These are phyloP conservation scores for Passiflora organensis DNA, from an alignment of 345 rosid species.

Conservation along the genomic window DNA sequence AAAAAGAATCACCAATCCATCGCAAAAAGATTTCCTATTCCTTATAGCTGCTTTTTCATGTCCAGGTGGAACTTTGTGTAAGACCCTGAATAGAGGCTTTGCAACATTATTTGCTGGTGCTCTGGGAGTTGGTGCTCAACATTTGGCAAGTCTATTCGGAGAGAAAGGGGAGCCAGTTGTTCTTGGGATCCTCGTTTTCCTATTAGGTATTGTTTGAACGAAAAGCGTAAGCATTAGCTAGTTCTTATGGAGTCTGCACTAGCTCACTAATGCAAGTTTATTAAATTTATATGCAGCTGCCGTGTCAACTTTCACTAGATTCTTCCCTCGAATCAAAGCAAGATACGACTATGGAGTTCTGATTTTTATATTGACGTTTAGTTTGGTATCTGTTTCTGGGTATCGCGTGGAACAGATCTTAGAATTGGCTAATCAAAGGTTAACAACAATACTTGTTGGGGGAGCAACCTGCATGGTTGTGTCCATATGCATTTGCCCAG, in stretches of 20 bases:
- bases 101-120: constrained; percentile 24
- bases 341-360: constrained; percentile 38
- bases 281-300: constrained; percentile 22
- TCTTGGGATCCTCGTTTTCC: constrained; percentile 19
- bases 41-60: background rate
- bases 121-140: constrained; percentile 22
- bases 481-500: constrained; percentile 21
- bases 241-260: too few relatives aligned
- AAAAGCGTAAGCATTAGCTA: too few relatives aligned
- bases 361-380: constrained; percentile 33
- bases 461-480: constrained; percentile 24
- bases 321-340: constrained; percentile 35
- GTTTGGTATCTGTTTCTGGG: constrained; percentile 30
- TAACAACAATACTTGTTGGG: constrained; percentile 20
- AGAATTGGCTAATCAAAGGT: constrained; percentile 15
- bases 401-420: constrained; percentile 17
- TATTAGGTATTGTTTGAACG: constrained; percentile 21
- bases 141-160: constrained; percentile 20
- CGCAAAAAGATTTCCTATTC: background rate
- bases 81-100: constrained; percentile 21
- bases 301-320: constrained; percentile 25
- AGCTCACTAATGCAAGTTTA: too few relatives aligned
- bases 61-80: constrained; percentile 26
- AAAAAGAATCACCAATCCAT: background rate
- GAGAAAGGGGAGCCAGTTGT: constrained; percentile 18